phyloP scores from a whole-genome alignment of 179 eudicot genomes.

The Gypsophila paniculata region DNA sequence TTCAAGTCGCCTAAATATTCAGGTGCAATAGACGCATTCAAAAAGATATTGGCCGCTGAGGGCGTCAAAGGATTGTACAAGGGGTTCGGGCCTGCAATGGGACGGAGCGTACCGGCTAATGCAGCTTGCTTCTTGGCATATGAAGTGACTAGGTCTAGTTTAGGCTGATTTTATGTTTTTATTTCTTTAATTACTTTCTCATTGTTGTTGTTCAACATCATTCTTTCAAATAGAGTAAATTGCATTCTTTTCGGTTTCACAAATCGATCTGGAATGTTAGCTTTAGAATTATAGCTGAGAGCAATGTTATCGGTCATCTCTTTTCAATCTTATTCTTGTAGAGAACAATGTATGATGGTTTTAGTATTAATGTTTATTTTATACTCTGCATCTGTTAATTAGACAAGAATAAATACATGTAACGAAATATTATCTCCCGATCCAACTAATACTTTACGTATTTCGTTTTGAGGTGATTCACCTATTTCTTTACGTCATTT shows the following conservation, averaged over 20 bases:
- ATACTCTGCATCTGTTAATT: no score
- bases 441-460: no score
- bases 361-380: no score
- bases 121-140: constrained; percentile 97
- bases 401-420: no score
- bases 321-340: no score
- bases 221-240: constrained; percentile 11
- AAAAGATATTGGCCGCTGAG: constrained; percentile 57
- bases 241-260: neutral
- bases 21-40: constrained; percentile 67
- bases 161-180: constrained; percentile 45
- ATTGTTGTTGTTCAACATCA: constrained; percentile 15
- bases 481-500: no score
- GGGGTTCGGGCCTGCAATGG: constrained; percentile 97
- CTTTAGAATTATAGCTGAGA: no score
- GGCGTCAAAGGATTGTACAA: constrained; percentile 85
- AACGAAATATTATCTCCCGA: no score
- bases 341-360: no score
- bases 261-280: no score
- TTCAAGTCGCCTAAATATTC: constrained; percentile 68
- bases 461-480: no score
- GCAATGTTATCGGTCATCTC: no score
- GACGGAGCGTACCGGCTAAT: constrained; percentile 84
- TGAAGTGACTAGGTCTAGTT: constrained; percentile 75
- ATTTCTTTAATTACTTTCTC: constrained; percentile 1